These are phyloP conservation scores for Musa beccarii DNA, from an alignment of 176 grass and related monocot genomes.

Conservation along the genomic window DNA sequence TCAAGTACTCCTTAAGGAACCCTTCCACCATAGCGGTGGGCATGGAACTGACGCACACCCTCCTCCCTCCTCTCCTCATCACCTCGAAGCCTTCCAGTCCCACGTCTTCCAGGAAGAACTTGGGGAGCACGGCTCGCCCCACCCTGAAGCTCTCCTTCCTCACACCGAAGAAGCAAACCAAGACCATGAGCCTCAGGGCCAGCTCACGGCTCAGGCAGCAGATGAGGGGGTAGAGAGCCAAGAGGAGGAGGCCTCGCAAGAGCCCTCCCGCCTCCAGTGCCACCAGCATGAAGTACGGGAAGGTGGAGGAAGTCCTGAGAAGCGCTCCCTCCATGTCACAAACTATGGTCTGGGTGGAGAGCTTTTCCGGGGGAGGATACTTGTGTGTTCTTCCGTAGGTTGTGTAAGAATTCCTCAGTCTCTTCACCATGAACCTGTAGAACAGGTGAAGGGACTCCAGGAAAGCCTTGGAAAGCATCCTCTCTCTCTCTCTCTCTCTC, in stretches of 20 bases:
- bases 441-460: conserved; percentile 35
- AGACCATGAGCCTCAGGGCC: conserved; percentile 37
- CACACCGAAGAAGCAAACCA: conserved; percentile 56
- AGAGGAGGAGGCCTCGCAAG: conserved; percentile 54
- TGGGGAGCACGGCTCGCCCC: conserved; percentile 45
- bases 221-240: conserved; percentile 46
- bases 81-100: conserved; percentile 54
- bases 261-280: conserved; percentile 71
- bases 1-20: conserved; percentile 57
- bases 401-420: conserved; percentile 21
- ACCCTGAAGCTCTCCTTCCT: conserved; percentile 35
- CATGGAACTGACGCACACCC: conserved; percentile 41
- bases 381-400: conserved; percentile 15
- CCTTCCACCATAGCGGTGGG: conserved; percentile 59
- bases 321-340: conserved; percentile 67
- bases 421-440: conserved; percentile 28
- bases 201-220: conserved; percentile 37
- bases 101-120: conserved; percentile 66
- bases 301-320: conserved; percentile 49
- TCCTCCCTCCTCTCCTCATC: conserved; percentile 18
- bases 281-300: conserved; percentile 78
- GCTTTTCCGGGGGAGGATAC: conserved; percentile 7
- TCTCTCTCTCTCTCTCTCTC: too few species aligned
- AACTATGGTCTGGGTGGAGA: conserved; percentile 36
- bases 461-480: conserved; percentile 38